Conservation (phyloP, 2,329 filamentous ascomycete genomes). For the Penicillium sp. region DNA sequence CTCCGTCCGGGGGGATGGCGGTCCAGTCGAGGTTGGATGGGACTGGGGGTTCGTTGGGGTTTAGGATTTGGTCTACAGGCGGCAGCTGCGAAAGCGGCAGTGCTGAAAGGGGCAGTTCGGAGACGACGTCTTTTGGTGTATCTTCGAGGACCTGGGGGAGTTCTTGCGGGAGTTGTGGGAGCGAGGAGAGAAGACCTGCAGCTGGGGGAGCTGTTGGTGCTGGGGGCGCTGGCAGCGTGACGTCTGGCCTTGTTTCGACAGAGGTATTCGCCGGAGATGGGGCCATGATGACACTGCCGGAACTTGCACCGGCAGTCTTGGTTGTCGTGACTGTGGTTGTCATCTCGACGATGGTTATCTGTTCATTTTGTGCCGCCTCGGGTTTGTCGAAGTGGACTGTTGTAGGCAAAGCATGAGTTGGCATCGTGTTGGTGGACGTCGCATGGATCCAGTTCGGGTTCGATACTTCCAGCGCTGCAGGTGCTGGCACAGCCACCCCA, state of each 20-base stretch:
- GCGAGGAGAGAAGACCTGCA: not conserved
- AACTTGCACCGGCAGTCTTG: slow-evolving; percentile 15
- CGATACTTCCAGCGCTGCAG: slow-evolving; percentile 89
- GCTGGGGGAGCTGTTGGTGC: not conserved
- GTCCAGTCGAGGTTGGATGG: slow-evolving; percentile 25
- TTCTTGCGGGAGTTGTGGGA: not conserved
- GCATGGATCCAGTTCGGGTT: slow-evolving; percentile 51
- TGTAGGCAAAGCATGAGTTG: not conserved
- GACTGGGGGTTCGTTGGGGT: slow-evolving; percentile 2
- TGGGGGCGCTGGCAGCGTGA: not conserved
- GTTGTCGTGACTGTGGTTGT: slow-evolving; percentile 13
- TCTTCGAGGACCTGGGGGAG: slow-evolving; percentile 6
- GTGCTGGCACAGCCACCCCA: slow-evolving; percentile 69
- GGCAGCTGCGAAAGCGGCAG: not conserved
- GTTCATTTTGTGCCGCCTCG: slow-evolving; percentile 1
- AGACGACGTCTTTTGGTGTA: slow-evolving; percentile 4
- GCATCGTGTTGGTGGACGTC: slow-evolving; percentile 45
- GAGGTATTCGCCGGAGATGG: not conserved
- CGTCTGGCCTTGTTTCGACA: not conserved
- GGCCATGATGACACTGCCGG: slow-evolving; percentile 9
- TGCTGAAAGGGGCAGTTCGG: slow-evolving; percentile 9
- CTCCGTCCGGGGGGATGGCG: slow-evolving; percentile 19
- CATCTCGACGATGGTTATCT: slow-evolving; percentile 13
- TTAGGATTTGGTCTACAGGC: slow-evolving; percentile 6
- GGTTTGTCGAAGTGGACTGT: not conserved